Conservation (phyloP, 2,329 filamentous ascomycete species). For the Aspergillus bombycis region DNA sequence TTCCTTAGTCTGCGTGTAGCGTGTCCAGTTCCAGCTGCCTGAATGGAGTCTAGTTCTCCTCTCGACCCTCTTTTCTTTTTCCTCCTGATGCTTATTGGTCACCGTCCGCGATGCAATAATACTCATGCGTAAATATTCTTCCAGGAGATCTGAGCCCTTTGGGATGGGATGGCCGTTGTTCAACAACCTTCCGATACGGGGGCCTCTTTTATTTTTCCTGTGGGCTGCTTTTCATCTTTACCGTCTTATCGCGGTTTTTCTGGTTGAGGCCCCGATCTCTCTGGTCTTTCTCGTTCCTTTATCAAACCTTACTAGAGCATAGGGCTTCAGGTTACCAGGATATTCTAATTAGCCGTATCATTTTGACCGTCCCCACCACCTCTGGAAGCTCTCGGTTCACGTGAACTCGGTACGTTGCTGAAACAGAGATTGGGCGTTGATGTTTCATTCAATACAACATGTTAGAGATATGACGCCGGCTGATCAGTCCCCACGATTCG, state of each 20-base stretch:
- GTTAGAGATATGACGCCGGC: not conserved
- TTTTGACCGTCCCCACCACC: not conserved
- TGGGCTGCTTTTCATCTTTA: too few species aligned
- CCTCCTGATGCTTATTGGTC: constrained; percentile 9
- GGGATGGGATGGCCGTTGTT: constrained; percentile 7
- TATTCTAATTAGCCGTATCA: not conserved
- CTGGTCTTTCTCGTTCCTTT: not conserved
- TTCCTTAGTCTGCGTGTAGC: constrained; percentile 1
- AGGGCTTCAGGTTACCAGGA: not conserved
- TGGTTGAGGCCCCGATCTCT: not conserved
- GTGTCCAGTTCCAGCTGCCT: constrained; percentile 8
- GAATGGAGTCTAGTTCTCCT: constrained; percentile 11
- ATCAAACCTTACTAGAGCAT: not conserved
- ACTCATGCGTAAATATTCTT: not conserved
- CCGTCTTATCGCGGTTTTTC: not conserved
- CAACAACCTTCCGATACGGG: not conserved
- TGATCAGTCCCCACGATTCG: not conserved
- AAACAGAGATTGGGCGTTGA: not conserved
- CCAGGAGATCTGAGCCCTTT: constrained; percentile 18
- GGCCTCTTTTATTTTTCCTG: not conserved
- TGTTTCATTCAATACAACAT: not conserved
- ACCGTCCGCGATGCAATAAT: constrained; percentile 15
- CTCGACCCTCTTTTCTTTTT: constrained; percentile 13
- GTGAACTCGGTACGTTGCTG: not conserved
- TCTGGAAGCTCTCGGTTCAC: not conserved